These are phyloP conservation scores for Debaryomycetaceae sp. DNA, from an alignment of 1,139 yeast species.

Conservation along the genomic window DNA sequence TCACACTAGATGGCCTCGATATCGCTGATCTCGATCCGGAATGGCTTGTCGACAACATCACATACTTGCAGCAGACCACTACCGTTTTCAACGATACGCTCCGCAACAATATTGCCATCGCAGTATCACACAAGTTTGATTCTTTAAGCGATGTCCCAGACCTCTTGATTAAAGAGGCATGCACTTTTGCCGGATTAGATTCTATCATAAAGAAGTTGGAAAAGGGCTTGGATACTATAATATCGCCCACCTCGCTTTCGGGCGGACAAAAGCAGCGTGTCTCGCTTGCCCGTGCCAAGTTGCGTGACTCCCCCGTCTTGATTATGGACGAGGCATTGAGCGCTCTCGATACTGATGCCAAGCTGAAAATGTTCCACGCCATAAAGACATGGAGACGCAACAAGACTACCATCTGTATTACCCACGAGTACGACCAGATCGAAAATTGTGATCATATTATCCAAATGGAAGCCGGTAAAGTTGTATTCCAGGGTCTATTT, in stretches of 20 bases:
- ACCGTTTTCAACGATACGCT: constrained; percentile 55
- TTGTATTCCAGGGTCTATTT: constrained; percentile 11
- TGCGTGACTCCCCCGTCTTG: constrained; percentile 62
- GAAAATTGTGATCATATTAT: constrained; percentile 42
- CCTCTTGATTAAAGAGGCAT: constrained; percentile 29
- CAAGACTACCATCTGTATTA: constrained; percentile 67
- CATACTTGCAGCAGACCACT: constrained; percentile 65
- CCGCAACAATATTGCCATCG: constrained; percentile 49
- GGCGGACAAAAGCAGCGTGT: constrained; percentile 88
- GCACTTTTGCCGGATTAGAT: constrained; percentile 39
- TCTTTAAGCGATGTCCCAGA: constrained; percentile 15
- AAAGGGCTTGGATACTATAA: constrained; percentile 41
- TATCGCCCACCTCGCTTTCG: constrained; percentile 52
- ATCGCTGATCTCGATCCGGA: constrained; percentile 28
- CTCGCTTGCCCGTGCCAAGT: constrained; percentile 70
- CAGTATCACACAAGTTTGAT: constrained; percentile 17
- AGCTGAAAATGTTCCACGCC: constrained; percentile 32
- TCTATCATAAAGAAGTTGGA: constrained; percentile 37
- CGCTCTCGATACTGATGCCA: constrained; percentile 54
- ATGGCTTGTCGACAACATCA: constrained; percentile 55
- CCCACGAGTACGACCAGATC: constrained; percentile 65
- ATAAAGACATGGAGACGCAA: constrained; percentile 52
- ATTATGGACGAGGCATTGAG: constrained; percentile 79
- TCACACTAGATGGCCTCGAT: constrained; percentile 45
- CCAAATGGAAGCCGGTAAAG: constrained; percentile 46